Evolutionary conservation across 2,329 filamentous ascomycete genomes (phyloP).

Genomic region (Daldinia sp.): DNA sequence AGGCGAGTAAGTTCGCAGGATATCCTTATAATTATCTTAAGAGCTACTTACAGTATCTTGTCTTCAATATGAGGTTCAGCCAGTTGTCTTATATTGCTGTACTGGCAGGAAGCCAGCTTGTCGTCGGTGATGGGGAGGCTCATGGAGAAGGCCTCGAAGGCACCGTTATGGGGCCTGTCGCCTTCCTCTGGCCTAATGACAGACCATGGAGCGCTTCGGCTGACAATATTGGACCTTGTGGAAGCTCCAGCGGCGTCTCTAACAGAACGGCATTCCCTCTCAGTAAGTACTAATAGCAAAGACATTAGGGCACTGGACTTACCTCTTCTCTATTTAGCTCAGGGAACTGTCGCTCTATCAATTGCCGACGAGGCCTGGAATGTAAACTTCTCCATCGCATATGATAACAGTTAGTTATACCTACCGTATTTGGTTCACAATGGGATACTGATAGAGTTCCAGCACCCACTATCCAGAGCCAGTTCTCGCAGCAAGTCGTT

Average conservation of each 20-base stretch:
- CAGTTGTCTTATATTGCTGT: slow-evolving; percentile 37
- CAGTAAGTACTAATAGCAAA: slow-evolving; percentile 50
- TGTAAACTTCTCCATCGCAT: slow-evolving; percentile 63
- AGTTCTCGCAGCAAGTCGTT: slow-evolving; percentile 52
- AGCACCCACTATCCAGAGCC: slow-evolving; percentile 51
- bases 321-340: slow-evolving; percentile 51
- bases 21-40: slow-evolving; percentile 7
- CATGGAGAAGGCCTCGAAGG: slow-evolving; percentile 50
- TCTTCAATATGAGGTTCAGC: slow-evolving; percentile 39
- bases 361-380: slow-evolving; percentile 65
- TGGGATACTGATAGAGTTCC: slow-evolving; percentile 13
- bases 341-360: slow-evolving; percentile 63
- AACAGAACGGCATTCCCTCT: slow-evolving; percentile 66
- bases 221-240: slow-evolving; percentile 66
- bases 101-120: slow-evolving; percentile 34
- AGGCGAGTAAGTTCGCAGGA: slow-evolving; percentile 18
- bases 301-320: neutral
- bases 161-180: slow-evolving; percentile 64
- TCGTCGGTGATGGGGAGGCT: slow-evolving; percentile 31
- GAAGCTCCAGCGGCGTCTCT: slow-evolving; percentile 57
- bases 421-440: neutral
- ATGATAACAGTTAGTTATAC: slow-evolving; percentile 56
- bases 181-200: slow-evolving; percentile 67
- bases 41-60: slow-evolving; percentile 7
- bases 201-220: slow-evolving; percentile 61